Conservation (phyloP, 257 asterid genomes). For the Petunia axillaris region DNA sequence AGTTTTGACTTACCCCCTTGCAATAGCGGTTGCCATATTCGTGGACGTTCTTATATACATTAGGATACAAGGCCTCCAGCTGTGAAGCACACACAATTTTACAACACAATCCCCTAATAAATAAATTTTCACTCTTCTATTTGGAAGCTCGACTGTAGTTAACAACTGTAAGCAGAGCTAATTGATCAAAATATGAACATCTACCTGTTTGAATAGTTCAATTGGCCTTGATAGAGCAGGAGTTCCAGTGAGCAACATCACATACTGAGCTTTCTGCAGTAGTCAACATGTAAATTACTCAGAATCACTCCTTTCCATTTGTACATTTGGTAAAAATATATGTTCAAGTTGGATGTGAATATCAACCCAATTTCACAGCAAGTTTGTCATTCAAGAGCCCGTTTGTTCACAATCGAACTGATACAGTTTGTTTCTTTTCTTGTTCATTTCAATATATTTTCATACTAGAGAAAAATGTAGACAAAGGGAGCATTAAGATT, state of each 20-base stretch:
- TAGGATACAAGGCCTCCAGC: conserved; percentile 93
- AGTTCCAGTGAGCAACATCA: conserved; percentile 91
- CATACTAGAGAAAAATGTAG: background rate
- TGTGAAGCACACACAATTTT: conserved; percentile 40
- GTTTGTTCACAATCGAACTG: conserved; percentile 1
- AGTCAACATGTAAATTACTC: conserved; percentile 27
- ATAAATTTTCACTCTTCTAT: background rate
- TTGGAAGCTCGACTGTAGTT: background rate
- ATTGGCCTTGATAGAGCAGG: conserved; percentile 97
- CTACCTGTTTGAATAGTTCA: conserved; percentile 89
- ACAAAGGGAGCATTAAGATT: background rate
- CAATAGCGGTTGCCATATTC: conserved; percentile 95
- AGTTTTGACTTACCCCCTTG: conserved; percentile 83
- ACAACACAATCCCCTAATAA: conserved; percentile 4
- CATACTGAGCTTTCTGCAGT: conserved; percentile 76
- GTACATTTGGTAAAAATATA: background rate
- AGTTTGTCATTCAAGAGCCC: conserved; percentile 19
- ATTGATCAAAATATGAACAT: conserved; percentile 22
- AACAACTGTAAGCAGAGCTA: conserved; percentile 1
- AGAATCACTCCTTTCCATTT: conserved; percentile 4
- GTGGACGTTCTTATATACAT: conserved; percentile 77
- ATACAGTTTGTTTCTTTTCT: conserved; percentile 18
- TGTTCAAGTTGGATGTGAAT: conserved; percentile 10
- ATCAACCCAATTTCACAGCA: background rate
- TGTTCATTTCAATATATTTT: background rate